A percentile compares a stretch with the other conserved stretches of the same genome.
phyloP scores from a whole-genome alignment of 2,329 filamentous ascomycete species.

The Botryotinia convoluta region DNA sequence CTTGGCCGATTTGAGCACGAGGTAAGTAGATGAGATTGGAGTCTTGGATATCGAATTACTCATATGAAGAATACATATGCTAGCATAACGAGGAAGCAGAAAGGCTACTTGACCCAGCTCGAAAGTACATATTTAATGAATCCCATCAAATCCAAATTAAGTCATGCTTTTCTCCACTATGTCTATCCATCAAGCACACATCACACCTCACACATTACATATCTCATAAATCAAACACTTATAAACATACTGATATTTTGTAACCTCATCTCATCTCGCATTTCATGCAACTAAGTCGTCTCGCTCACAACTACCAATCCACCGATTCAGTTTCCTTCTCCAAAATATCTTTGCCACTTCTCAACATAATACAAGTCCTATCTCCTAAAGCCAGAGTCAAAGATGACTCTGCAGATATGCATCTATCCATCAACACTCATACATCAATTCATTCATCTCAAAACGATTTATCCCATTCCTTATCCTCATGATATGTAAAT shows the following conservation, averaged over 20 bases:
- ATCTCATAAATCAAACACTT: neutral
- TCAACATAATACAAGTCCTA: neutral
- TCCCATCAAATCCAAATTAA: neutral
- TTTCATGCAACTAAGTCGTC: neutral
- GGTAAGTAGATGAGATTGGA: neutral
- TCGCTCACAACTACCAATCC: neutral
- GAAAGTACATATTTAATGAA: neutral
- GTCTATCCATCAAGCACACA: neutral
- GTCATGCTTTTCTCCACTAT: neutral
- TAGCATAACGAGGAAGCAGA: too few relatives aligned
- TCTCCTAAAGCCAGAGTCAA: neutral
- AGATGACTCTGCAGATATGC: neutral
- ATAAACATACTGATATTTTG: neutral
- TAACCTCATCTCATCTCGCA: neutral
- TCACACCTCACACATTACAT: neutral
- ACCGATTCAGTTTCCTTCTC: neutral
- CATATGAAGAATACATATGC: neutral
- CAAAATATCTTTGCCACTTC: neutral
- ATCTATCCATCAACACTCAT: neutral
- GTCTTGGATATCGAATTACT: neutral
- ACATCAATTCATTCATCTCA: neutral
- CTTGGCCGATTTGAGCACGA: neutral
- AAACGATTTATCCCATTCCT: constrained; percentile 3
- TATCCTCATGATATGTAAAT: constrained; percentile 4
- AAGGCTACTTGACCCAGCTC: neutral